Conservation (phyloP, 106 monocot species). For the Cymbidium sinense region DNA sequence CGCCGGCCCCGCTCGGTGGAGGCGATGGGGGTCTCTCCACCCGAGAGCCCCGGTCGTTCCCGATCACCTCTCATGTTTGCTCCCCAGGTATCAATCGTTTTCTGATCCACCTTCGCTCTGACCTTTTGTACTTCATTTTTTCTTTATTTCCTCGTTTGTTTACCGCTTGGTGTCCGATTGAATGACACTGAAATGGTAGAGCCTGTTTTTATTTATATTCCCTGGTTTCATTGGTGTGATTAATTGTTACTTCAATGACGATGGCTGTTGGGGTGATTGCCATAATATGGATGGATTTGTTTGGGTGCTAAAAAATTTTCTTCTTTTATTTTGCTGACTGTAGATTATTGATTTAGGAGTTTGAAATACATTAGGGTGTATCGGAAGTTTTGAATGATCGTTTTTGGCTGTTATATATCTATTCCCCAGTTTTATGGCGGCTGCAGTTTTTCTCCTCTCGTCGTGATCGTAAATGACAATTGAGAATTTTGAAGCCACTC, state of each 20-base stretch:
- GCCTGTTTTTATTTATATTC: background rate
- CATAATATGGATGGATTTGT: background rate
- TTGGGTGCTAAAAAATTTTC: background rate
- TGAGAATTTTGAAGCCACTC: background rate
- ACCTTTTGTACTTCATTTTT: background rate
- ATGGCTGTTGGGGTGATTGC: background rate
- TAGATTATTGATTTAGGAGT: background rate
- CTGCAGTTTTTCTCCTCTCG: background rate
- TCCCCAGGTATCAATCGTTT: slow-evolving; percentile 36
- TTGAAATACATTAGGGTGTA: background rate
- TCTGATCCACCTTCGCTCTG: background rate
- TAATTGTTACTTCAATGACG: background rate
- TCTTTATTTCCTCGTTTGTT: background rate
- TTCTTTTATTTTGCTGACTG: background rate
- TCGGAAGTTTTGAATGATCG: background rate
- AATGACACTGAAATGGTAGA: background rate
- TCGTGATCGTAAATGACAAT: background rate
- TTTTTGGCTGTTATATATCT: background rate
- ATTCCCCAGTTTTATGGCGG: background rate
- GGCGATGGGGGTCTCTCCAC: slow-evolving; percentile 27
- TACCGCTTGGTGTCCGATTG: background rate
- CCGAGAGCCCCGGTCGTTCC: slow-evolving; percentile 44
- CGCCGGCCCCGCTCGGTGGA: slow-evolving; percentile 23
- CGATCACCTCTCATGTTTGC: slow-evolving; percentile 53
- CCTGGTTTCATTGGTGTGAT: background rate